Conservation (phyloP, 1,284 basidiomycete species). For the Puccinia brachypodii region DNA sequence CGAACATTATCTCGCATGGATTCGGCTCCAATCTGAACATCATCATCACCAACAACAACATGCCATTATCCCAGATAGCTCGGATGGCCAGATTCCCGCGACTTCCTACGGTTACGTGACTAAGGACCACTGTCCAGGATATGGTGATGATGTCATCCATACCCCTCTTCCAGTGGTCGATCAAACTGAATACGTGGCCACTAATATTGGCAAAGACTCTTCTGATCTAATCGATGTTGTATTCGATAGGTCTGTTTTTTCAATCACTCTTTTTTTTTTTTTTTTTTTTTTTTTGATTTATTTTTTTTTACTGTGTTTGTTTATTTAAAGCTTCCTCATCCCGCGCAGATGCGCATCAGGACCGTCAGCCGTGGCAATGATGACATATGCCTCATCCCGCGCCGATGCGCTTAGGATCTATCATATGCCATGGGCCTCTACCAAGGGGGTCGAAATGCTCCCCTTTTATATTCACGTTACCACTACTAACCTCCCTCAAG, state of each 20-base stretch:
- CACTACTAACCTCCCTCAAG: no score
- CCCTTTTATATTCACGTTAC: no score
- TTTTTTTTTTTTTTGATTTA: neutral
- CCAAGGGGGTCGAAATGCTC: no score
- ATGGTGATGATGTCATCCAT: slow-evolving; percentile 70
- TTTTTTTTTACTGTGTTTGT: no score
- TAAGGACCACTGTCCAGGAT: slow-evolving; percentile 63
- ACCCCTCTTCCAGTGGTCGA: slow-evolving; percentile 64
- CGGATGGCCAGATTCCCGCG: neutral
- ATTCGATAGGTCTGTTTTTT: slow-evolving; percentile 26
- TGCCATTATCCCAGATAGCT: neutral
- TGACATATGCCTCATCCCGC: no score
- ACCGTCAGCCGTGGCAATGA: no score
- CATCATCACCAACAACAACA: neutral
- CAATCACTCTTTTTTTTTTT: neutral
- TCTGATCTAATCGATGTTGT: slow-evolving; percentile 33
- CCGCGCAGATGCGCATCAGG: no score
- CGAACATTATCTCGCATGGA: slow-evolving; percentile 21
- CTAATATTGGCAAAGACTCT: slow-evolving; percentile 18
- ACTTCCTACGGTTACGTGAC: slow-evolving; percentile 53
- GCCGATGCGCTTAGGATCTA: no score
- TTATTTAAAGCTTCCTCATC: no score
- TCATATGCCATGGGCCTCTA: no score
- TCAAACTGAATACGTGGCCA: slow-evolving; percentile 63
- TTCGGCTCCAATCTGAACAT: slow-evolving; percentile 12